Evolutionary conservation across 2,329 filamentous ascomycete species (phyloP), one percentile per base, ranked within the genome.

Genomic region (Aspergillus costaricaensis): DNA sequence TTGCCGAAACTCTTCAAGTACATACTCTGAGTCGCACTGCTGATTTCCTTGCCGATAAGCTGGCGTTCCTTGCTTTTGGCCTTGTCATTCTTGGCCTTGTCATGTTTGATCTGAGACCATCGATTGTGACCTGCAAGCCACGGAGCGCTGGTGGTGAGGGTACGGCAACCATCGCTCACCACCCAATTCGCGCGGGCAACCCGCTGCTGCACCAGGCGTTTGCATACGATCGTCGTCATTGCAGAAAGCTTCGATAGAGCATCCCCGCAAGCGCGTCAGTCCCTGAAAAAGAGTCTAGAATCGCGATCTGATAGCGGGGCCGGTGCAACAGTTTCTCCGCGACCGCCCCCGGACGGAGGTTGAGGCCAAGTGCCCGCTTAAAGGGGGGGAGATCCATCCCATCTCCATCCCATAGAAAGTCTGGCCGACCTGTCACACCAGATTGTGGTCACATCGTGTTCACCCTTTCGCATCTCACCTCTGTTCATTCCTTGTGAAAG

Each of bases 81-180:
- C 59, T 75, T 76, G 76, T 99, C 95, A 60, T 88, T 90, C 63
- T 89, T 91, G 55, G 89, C 92, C 77, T 99, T 99, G 76, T 95
- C 92, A 76, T 98, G 95, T 73, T 89, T 91, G 79, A 97, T 98
- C 72, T 95, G 96, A 60, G 92, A 92, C 95, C 95, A 99, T 74
- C 92, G 90, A 77, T 89, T 96, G 79, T 96, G 92, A 14, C 92
- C 92, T 23, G 89, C 88, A 62, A 79, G 77, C 14, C 77, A 71
- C 7, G 69, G 60, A 8, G 81, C 65, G 15, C 80, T 82, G 15
- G 79, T 80, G 58, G 75, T 75, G 61, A 89, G 82, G 38, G 75
- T 70, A 57, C 84, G 83, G 59, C 78, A 75, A 10, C 58, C 44
- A 36, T 65, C 56, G 50, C 69, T 71, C 25, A 64, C 55, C 61